These are phyloP conservation scores for Primulina tabacum DNA, from an alignment of 257 asterid genomes.

Conservation along the genomic window DNA sequence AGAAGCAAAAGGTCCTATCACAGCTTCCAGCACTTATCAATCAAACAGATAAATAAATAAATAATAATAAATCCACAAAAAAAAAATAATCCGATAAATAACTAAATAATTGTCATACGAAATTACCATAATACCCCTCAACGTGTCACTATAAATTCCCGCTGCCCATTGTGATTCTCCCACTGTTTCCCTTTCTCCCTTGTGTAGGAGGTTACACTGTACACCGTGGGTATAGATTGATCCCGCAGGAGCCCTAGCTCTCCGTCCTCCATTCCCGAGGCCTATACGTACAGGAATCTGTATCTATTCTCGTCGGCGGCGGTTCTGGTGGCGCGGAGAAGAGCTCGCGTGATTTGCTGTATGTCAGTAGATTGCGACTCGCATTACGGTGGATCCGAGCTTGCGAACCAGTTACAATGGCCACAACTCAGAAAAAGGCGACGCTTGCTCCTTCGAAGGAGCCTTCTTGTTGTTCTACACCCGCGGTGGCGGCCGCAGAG, in stretches of 20 bases:
- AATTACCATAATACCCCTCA: not conserved
- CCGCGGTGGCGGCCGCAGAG: slow-evolving; percentile 8
- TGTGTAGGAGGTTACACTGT: too few species aligned
- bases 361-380: slow-evolving; percentile 42
- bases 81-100: not conserved
- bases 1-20: not conserved
- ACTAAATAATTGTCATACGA: not conserved
- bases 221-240: too few species aligned
- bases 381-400: slow-evolving; percentile 40
- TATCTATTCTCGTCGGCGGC: not conserved
- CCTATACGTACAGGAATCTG: not conserved
- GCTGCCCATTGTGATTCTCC: not conserved
- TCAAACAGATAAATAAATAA: too few species aligned
- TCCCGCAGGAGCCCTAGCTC: not conserved
- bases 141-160: not conserved
- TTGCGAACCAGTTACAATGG: slow-evolving; percentile 46
- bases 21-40: not conserved
- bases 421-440: slow-evolving; percentile 38
- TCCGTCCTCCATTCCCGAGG: not conserved
- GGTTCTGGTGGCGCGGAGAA: not conserved
- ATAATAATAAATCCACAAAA: too few species aligned
- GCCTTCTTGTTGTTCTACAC: slow-evolving; percentile 31
- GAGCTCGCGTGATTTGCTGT: slow-evolving; percentile 31
- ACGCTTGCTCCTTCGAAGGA: slow-evolving; percentile 34
- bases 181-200: not conserved